These are phyloP conservation scores for Cryptosporidium tyzzeri DNA, from an alignment of 169 alveolate species.

Conservation along the genomic window DNA sequence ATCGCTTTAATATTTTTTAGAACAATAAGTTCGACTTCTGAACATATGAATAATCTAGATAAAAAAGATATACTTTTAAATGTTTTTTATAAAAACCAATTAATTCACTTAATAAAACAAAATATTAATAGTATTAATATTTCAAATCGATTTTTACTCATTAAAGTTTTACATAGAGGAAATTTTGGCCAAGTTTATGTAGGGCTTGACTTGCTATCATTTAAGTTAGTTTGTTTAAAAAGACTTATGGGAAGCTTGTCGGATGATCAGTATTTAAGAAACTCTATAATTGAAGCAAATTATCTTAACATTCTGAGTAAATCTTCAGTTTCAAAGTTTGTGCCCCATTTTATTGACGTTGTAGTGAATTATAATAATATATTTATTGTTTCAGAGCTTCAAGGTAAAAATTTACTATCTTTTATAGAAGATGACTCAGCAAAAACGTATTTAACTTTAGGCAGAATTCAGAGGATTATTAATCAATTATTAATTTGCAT, in stretches of 20 bases:
- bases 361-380: background rate
- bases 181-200: slow-evolving; percentile 31
- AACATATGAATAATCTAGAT: background rate
- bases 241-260: background rate
- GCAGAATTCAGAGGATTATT: slow-evolving; percentile 48
- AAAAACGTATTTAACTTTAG: background rate
- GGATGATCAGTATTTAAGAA: slow-evolving; percentile 16
- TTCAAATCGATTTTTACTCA: slow-evolving; percentile 13
- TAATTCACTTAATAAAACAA: background rate
- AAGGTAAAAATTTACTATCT: slow-evolving; percentile 37
- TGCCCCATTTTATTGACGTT: slow-evolving; percentile 32
- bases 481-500: slow-evolving; percentile 46
- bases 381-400: slow-evolving; percentile 25
- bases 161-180: slow-evolving; percentile 5
- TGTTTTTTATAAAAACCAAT: background rate
- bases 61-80: background rate
- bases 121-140: slow-evolving; percentile 22
- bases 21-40: background rate
- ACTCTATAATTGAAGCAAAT: slow-evolving; percentile 35
- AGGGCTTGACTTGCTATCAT: slow-evolving; percentile 12
- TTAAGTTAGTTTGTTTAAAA: slow-evolving; percentile 37
- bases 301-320: background rate
- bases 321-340: slow-evolving; percentile 7
- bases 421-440: background rate
- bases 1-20: background rate